Percentiles rank a stretch among this genome's conserved stretches.
phyloP scores from a whole-genome alignment of 345 rosid species.

The Brassica rapa region DNA sequence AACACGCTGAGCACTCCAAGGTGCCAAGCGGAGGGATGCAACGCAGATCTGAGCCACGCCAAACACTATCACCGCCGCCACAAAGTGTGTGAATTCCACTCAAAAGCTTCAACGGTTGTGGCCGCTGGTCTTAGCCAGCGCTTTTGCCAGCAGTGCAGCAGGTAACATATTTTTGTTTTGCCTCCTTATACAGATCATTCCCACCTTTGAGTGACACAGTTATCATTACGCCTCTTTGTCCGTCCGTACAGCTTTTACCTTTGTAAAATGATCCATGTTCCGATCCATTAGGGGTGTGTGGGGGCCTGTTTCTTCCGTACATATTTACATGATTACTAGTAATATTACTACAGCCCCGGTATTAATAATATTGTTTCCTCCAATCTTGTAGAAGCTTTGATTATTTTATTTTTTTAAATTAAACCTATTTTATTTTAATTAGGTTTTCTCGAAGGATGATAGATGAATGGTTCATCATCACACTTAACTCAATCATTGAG shows the following conservation, averaged over 20 bases:
- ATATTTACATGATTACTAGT: background rate
- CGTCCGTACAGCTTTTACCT: constrained; percentile 27
- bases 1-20: constrained; percentile 54
- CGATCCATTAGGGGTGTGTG: background rate
- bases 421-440: background rate
- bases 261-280: background rate
- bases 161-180: constrained; percentile 41
- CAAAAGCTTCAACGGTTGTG: constrained; percentile 86
- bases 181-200: constrained; percentile 26
- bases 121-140: constrained; percentile 93
- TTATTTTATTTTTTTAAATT: background rate
- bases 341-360: background rate
- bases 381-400: background rate
- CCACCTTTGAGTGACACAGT: constrained; percentile 27
- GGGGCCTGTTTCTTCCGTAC: constrained; percentile 28
- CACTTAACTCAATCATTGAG: constrained; percentile 5
- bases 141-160: constrained; percentile 99
- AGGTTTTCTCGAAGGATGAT: background rate
- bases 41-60: constrained; percentile 85
- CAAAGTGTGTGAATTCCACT: constrained; percentile 96
- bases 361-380: background rate
- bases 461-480: background rate
- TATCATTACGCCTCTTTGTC: constrained; percentile 10
- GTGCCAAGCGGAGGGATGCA: constrained; percentile 98
- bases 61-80: constrained; percentile 98